Evolutionary conservation across 2,329 filamentous ascomycete species (phyloP).

Genomic region (Bertia moriformis): DNA sequence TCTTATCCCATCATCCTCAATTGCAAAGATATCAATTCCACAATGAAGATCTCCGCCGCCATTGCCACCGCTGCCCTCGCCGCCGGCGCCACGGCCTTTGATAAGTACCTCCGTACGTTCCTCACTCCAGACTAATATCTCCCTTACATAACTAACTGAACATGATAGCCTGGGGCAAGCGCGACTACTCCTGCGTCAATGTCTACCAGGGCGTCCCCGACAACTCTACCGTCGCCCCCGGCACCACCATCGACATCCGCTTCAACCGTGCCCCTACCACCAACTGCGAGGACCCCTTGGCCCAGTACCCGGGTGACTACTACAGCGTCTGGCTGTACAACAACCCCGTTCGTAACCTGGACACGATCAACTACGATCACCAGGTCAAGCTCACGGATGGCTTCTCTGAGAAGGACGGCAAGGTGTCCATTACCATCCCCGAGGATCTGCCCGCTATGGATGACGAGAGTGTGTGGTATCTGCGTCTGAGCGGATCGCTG

Average conservation of each 20-base stretch:
- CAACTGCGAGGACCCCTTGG: slow-evolving; percentile 9
- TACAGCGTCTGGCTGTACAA: slow-evolving; percentile 14
- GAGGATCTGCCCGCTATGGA: not conserved
- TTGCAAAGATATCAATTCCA: slow-evolving; percentile 4
- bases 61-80: slow-evolving; percentile 10
- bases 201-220: slow-evolving; percentile 16
- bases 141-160: not conserved
- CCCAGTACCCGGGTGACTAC: slow-evolving; percentile 7
- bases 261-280: slow-evolving; percentile 12
- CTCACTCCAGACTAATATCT: not conserved
- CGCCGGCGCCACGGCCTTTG: slow-evolving; percentile 12
- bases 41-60: slow-evolving; percentile 14
- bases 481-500: not conserved
- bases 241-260: slow-evolving; percentile 9
- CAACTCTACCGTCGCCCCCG: slow-evolving; percentile 11
- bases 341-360: slow-evolving; percentile 11
- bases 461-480: not conserved
- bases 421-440: not conserved
- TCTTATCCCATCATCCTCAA: no score
- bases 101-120: slow-evolving; percentile 13
- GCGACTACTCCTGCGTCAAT: slow-evolving; percentile 15
- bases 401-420: slow-evolving; percentile 4
- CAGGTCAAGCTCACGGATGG: slow-evolving; percentile 7
- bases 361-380: slow-evolving; percentile 9
- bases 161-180: slow-evolving; percentile 15